Base-by-base conservation (phyloP, 345 rosid genomes). In the Salix arbutifolia region DNA sequence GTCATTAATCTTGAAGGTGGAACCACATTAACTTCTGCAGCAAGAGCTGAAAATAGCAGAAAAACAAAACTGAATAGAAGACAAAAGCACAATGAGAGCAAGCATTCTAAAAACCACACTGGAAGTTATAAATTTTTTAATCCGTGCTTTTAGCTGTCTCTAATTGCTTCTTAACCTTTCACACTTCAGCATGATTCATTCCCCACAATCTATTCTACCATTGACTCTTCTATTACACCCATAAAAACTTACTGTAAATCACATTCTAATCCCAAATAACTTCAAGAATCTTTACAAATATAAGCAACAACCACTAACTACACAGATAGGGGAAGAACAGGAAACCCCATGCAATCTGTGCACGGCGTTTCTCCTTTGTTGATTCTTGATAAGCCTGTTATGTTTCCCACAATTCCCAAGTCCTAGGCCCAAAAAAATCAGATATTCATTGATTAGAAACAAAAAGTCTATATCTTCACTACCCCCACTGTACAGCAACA, bases 1-100 rank as follows among this genome's bases (percentile, higher is more conserved):
- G 99, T 97, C 99, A 92, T 96, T 86, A 96, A 84, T 53, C 99
- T 87, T 67, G 99, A 96, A 77, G 99, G 98, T 33, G 97, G 98
- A 77, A 96, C 99, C 56, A 94, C 97, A 68, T 86, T 90, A 80
- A 96, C 99, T 83, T 96, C 99, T 0, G 90, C 89, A 67, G 97
- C 94, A 82, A 96, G 77, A 76, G 97, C 98, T 96, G 88, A 73
- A 67, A 60, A 70, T 79, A 56, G 50, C 58, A 62, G 40, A 23
- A 71, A 35, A 74, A 5, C 35, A 2, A 65, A 72, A 56, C 23
- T 1, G 28, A 58, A 23, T 12, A 26, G 66, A 9, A 62, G 28
- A 26, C 7, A 62, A 62, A 28, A 64, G 35, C 37, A 64, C 13
- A 23, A 64, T 2, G 18, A 14, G 31, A 53, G 23, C 60, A 21